Evolutionary conservation across 2,329 filamentous ascomycete genomes (phyloP).

Genomic region (Trichoderma sp.): DNA sequence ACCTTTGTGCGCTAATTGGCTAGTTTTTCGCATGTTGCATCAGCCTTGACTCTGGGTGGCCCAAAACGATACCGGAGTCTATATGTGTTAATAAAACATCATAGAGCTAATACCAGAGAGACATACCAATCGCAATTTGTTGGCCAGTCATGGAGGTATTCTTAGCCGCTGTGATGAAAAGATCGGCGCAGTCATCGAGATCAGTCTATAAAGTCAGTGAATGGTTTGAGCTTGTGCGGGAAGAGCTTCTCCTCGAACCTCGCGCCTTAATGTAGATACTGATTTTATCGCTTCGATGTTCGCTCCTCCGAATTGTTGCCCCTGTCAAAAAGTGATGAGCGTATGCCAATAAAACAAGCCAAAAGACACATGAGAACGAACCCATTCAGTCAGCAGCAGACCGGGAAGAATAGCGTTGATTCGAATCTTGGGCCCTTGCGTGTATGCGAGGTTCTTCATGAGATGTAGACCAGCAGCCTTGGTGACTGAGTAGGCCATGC

Average conservation of each 20-base stretch:
- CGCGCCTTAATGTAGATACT: neutral
- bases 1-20: neutral
- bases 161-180: conserved; percentile 5
- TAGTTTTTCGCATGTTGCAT: neutral
- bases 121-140: conserved; percentile 12
- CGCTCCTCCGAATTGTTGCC: neutral
- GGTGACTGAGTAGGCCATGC: conserved; percentile 15
- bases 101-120: too few species aligned
- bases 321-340: conserved; percentile 2
- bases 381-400: conserved; percentile 16
- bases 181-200: conserved; percentile 7
- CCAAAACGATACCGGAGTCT: conserved; percentile 10
- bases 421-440: conserved; percentile 17
- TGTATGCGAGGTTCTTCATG: conserved; percentile 16
- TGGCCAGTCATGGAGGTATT: conserved; percentile 17
- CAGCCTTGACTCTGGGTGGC: neutral
- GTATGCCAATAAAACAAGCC: too few species aligned
- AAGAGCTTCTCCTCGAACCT: neutral
- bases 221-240: neutral
- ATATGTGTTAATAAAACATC: neutral
- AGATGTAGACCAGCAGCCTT: conserved; percentile 16
- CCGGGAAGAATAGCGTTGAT: conserved; percentile 17
- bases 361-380: neutral
- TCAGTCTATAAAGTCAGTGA: neutral
- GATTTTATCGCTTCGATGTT: neutral